Evolutionary conservation across 129 eudicot species (phyloP).

Genomic region (Kitagawia praeruptora): DNA sequence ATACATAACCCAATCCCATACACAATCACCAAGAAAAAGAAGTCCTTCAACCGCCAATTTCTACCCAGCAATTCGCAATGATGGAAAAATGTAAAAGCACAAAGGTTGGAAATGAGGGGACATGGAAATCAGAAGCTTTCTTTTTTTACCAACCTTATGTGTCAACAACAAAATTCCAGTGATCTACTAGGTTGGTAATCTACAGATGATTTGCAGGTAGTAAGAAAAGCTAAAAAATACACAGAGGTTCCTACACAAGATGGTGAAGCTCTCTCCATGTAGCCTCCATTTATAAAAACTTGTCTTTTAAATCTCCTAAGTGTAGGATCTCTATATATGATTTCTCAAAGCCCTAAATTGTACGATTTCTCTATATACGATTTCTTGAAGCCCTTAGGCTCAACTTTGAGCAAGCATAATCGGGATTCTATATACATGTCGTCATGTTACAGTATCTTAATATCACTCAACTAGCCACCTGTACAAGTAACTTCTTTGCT

Average conservation of each 20-base stretch:
- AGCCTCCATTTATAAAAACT: background rate
- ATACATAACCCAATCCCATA: too few relatives aligned
- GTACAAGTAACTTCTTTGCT: slow-evolving; percentile 5
- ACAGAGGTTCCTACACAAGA: background rate
- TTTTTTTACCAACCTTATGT: background rate
- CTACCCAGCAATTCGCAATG: background rate
- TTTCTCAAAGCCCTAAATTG: background rate
- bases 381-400: background rate
- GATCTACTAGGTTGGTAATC: background rate
- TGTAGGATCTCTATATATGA: background rate
- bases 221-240: background rate
- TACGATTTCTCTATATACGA: background rate
- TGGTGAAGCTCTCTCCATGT: background rate
- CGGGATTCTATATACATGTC: slow-evolving; percentile 4
- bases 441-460: background rate
- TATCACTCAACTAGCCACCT: slow-evolving; percentile 9
- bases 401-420: background rate
- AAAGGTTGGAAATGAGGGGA: background rate
- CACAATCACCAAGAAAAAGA: too few relatives aligned
- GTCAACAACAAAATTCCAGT: background rate
- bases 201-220: background rate
- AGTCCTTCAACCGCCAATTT: too few relatives aligned
- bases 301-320: background rate
- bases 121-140: background rate
- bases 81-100: background rate